Base-by-base conservation (phyloP, 2,329 filamentous ascomycete species). In the Scedosporium boydii region DNA sequence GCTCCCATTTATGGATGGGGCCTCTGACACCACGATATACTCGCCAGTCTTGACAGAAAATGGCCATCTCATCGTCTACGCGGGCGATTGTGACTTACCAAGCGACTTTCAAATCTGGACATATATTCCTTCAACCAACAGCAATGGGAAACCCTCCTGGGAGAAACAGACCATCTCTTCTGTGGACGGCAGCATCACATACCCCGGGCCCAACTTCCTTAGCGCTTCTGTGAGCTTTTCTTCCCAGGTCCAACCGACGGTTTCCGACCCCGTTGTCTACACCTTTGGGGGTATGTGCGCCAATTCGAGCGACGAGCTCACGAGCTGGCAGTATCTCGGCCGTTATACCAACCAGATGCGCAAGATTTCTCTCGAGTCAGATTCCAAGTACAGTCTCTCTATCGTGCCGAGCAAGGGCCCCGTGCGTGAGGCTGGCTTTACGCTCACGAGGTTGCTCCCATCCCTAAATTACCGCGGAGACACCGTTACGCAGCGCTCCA, bases 261-360 rank as follows among this genome's bases (percentile, higher is more conserved):
- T 81, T 64, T 80, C 82, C 9, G 75, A 79, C 53, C 82, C 84
- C 0, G 79, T 79, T 10, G 75, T 89, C 21, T 96, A 92, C 70
- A 77, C 87, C 6, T 97, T 96, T 73, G 93, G 92, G 42, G 93
- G 93, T 67, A 96, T 97, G 91, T 98, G 93, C 69, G 87, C 88
- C 2, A 67, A 67, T 2, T 70, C 72, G 6, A 70, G 73, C n/a
- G 73, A 77, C 18, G 69, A 79, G 34, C 67, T 70, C 1, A 69
- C 73, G 1, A 73, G 75, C 18, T 92, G 91, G 87, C 84, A 90
- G 65, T 82, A 82, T 1, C 73, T 80, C 9, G 91, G 89, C 10
- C 83, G 85, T 48, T 98, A 96, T 73, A 93, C 91, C 1, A 91
- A 91, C 69, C 77, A 81, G 21, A 93, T 96, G 89, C 74, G 91